Percentiles rank a stretch among this genome's conserved stretches.
phyloP scores from a whole-genome alignment of 1,139 yeast genomes.

The Meyerozyma carpophila region DNA sequence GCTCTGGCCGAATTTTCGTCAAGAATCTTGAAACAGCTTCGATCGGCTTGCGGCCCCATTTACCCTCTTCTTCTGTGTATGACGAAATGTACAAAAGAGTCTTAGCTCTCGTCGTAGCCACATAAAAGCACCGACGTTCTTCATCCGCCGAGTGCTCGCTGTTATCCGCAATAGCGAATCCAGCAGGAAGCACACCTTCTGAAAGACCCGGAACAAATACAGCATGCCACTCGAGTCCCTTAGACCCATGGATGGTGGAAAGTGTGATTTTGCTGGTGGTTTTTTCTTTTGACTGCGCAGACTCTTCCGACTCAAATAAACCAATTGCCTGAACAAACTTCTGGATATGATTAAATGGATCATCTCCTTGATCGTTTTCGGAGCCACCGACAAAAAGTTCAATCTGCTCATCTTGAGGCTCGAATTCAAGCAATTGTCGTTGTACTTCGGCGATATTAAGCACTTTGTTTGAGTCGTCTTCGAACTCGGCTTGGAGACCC shows the following conservation, averaged over 20 bases:
- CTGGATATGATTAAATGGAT: constrained; percentile 29
- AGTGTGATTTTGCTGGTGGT: constrained; percentile 27
- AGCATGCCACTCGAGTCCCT: constrained; percentile 93
- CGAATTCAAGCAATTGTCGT: constrained; percentile 34
- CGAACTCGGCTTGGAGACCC: constrained; percentile 27
- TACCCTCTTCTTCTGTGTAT: constrained; percentile 18
- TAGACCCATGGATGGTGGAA: constrained; percentile 86
- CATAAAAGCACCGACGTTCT: constrained; percentile 81
- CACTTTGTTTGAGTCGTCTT: constrained; percentile 20
- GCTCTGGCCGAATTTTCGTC: constrained; percentile 4
- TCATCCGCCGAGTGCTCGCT: constrained; percentile 48
- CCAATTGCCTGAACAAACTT: constrained; percentile 58
- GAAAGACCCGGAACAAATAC: constrained; percentile 75
- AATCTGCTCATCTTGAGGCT: constrained; percentile 47
- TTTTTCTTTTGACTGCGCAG: constrained; percentile 4
- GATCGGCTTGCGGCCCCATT: constrained; percentile 19
- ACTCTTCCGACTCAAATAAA: constrained; percentile 37
- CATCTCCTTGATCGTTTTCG: constrained; percentile 13
- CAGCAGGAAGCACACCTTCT: constrained; percentile 56
- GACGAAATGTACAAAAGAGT: constrained; percentile 31
- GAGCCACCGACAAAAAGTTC: constrained; percentile 16
- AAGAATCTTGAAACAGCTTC: constrained; percentile 29
- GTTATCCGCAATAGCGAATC: constrained; percentile 29
- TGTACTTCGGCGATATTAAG: constrained; percentile 42
- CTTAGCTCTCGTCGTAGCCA: constrained; percentile 83